Evolutionary conservation across 2,329 filamentous ascomycete genomes (phyloP).

Genomic region (Aschersonia sp.): DNA sequence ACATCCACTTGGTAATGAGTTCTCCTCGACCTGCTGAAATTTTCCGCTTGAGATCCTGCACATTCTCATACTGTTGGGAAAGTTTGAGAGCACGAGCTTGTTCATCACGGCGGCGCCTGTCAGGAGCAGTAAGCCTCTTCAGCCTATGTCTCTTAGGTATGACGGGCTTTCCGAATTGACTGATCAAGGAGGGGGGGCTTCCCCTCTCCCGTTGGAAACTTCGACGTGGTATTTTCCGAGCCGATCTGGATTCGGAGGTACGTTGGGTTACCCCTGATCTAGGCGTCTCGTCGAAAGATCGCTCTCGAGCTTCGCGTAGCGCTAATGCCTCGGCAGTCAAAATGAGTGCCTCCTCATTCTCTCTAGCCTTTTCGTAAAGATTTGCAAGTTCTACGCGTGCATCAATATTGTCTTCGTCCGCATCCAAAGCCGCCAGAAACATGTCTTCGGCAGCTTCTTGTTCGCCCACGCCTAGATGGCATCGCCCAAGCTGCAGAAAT

Average conservation of each 20-base stretch:
- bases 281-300: neutral
- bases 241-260: neutral
- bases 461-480: conserved; percentile 50
- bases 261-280: neutral
- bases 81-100: conserved; percentile 23
- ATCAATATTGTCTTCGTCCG: conserved; percentile 57
- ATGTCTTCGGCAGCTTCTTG: conserved; percentile 59
- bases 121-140: conserved; percentile 28
- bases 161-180: neutral
- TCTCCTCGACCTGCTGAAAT: conserved; percentile 26
- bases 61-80: conserved; percentile 26
- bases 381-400: conserved; percentile 69
- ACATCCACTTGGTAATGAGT: conserved; percentile 39
- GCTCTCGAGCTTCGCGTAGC: conserved; percentile 35
- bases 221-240: neutral
- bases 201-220: neutral
- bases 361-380: conserved; percentile 63
- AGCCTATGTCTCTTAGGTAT: conserved; percentile 28
- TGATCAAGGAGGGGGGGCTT: neutral
- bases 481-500: conserved; percentile 45
- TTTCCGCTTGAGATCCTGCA: conserved; percentile 25
- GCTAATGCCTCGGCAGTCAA: conserved; percentile 62
- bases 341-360: conserved; percentile 62
- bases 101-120: conserved; percentile 28
- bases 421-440: conserved; percentile 59